These are phyloP conservation scores for Suillus spraguei DNA, from an alignment of 768 basidiomycete species.

Conservation along the genomic window DNA sequence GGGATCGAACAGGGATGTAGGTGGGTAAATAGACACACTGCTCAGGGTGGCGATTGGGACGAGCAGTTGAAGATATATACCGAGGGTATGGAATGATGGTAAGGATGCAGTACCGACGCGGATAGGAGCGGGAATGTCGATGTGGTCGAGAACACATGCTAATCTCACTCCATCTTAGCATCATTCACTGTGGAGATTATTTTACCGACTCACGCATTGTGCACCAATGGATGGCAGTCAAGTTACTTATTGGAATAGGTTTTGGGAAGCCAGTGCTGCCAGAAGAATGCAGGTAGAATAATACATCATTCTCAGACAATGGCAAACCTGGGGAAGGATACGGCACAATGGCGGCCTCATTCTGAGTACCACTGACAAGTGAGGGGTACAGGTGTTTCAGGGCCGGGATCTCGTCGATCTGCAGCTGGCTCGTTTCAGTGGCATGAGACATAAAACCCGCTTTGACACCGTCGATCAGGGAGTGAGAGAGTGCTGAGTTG, in stretches of 20 bases:
- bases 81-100: slow-evolving; percentile 31
- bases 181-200: neutral
- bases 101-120: slow-evolving; percentile 27
- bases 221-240: slow-evolving; percentile 37
- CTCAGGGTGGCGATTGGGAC: slow-evolving; percentile 20
- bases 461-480: slow-evolving; percentile 17
- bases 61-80: slow-evolving; percentile 21
- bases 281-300: slow-evolving; percentile 49
- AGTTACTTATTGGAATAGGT: slow-evolving; percentile 41
- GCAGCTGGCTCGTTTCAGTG: neutral
- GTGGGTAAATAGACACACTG: slow-evolving; percentile 29
- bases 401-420: slow-evolving; percentile 23
- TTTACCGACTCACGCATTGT: slow-evolving; percentile 32
- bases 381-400: slow-evolving; percentile 39
- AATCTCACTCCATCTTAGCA: neutral
- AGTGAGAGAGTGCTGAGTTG: slow-evolving; percentile 22
- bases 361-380: slow-evolving; percentile 34
- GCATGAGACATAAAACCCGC: slow-evolving; percentile 12
- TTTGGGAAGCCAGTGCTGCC: slow-evolving; percentile 55
- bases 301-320: slow-evolving; percentile 36
- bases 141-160: slow-evolving; percentile 14
- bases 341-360: slow-evolving; percentile 17
- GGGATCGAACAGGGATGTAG: slow-evolving; percentile 24
- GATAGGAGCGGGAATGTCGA: slow-evolving; percentile 16
- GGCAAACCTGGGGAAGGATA: slow-evolving; percentile 17